A percentile compares a stretch with the other conserved stretches of the same genome.
Evolutionary conservation across 306 rosid genomes (phyloP).

Genomic region (Malus sieversii): DNA sequence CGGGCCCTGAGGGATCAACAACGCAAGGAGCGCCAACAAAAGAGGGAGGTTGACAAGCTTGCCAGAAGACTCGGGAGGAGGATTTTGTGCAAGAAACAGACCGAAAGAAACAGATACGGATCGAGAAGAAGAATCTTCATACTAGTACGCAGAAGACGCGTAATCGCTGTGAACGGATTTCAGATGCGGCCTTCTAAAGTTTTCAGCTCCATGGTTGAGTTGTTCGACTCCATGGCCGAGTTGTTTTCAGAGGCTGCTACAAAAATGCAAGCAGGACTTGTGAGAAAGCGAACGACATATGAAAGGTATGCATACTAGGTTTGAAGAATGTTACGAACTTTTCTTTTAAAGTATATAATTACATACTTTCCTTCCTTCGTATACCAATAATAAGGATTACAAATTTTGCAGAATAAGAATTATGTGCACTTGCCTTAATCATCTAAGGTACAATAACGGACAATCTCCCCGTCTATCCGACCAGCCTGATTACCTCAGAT

Average conservation of each 20-base stretch:
- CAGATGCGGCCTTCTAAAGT: not conserved
- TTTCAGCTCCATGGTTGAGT: not conserved
- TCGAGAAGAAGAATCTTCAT: too few relatives aligned
- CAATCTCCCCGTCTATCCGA: too few relatives aligned
- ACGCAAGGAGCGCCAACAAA: slow-evolving; percentile 60
- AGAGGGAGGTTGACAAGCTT: slow-evolving; percentile 50
- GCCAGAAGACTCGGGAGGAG: slow-evolving; percentile 20
- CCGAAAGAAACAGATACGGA: not conserved
- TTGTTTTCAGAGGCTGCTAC: not conserved
- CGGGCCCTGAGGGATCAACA: slow-evolving; percentile 48
- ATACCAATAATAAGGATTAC: not conserved
- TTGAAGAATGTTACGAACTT: not conserved
- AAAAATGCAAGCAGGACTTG: not conserved
- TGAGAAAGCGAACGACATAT: not conserved
- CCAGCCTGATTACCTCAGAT: not conserved
- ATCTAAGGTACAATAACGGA: not conserved
- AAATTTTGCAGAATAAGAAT: not conserved
- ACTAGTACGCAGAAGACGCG: too few relatives aligned
- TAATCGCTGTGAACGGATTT: too few relatives aligned
- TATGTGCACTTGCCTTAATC: not conserved
- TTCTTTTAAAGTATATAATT: not conserved
- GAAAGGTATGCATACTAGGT: not conserved
- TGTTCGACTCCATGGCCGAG: not conserved
- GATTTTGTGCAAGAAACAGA: not conserved
- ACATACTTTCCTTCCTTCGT: too few relatives aligned